A percentile compares a stretch with the other conserved stretches of the same genome.
phyloP scores from a whole-genome alignment of 2,329 filamentous ascomycete species.

The Cladosporium sp. region DNA sequence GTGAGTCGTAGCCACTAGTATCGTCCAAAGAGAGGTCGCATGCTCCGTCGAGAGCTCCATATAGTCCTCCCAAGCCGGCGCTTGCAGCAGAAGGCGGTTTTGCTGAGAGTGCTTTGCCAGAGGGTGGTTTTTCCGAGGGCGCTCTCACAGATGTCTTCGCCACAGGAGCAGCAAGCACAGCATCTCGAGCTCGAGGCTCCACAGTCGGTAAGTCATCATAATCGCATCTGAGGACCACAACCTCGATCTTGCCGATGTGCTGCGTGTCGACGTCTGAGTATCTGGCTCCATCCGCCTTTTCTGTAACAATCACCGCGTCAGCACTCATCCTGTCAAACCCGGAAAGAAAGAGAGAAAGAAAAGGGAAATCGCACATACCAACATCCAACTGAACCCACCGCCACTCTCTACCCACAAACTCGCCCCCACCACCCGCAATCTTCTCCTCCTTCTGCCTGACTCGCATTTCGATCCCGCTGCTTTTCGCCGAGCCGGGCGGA shows the following conservation, averaged over 20 bases:
- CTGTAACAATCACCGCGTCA: constrained; percentile 29
- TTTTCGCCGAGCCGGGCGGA: background rate
- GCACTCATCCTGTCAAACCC: background rate
- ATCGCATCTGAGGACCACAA: constrained; percentile 48
- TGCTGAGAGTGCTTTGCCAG: constrained; percentile 14
- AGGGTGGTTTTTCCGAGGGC: background rate
- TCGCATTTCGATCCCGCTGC: constrained; percentile 36
- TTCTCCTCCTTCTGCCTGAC: constrained; percentile 57
- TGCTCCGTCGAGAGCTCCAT: constrained; percentile 39
- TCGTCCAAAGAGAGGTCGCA: constrained; percentile 22
- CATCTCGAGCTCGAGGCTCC: background rate
- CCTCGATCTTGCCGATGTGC: constrained; percentile 50
- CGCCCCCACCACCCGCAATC: constrained; percentile 40
- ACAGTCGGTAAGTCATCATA: constrained; percentile 22
- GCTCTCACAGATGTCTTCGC: background rate
- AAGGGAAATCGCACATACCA: constrained; percentile 37
- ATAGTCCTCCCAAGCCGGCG: constrained; percentile 27
- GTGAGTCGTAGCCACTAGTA: background rate
- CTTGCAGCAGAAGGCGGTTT: background rate
- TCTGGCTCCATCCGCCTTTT: constrained; percentile 40
- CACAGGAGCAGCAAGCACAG: constrained; percentile 8
- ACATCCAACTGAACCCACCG: constrained; percentile 52
- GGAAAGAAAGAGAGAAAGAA: background rate
- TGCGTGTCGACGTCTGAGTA: constrained; percentile 36
- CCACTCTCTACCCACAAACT: constrained; percentile 55